Evolutionary conservation across 1,139 yeast species (phyloP).

Genomic region (Geotrichum siamense): DNA sequence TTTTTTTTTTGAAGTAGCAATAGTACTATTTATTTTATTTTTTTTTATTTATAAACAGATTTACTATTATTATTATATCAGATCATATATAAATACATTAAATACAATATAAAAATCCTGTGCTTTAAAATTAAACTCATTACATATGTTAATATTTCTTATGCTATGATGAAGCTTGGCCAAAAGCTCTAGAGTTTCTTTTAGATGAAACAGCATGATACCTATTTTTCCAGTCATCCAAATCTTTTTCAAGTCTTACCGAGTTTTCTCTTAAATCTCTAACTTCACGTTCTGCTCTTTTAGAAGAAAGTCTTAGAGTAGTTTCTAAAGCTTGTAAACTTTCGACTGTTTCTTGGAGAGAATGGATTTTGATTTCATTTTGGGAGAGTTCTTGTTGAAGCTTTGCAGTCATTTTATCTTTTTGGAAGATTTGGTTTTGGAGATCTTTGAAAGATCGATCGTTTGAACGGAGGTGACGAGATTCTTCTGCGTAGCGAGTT

Average conservation of each 20-base stretch:
- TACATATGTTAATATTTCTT: not conserved
- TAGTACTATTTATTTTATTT: too few relatives aligned
- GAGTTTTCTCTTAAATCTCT: constrained; percentile 49
- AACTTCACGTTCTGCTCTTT: constrained; percentile 44
- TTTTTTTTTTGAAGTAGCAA: too few relatives aligned
- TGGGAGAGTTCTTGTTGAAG: constrained; percentile 32
- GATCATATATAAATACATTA: not conserved
- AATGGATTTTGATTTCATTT: constrained; percentile 35
- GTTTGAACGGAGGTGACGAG: constrained; percentile 29
- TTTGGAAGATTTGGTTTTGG: constrained; percentile 25
- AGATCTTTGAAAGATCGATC: constrained; percentile 32
- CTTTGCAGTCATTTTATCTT: constrained; percentile 27
- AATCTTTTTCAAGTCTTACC: constrained; percentile 55
- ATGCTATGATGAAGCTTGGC: not conserved
- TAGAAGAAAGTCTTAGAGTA: constrained; percentile 38
- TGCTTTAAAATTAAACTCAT: too few relatives aligned
- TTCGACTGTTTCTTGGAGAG: constrained; percentile 37
- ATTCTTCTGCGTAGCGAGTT: constrained; percentile 32
- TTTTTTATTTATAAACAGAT: too few relatives aligned
- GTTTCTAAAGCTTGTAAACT: constrained; percentile 41
- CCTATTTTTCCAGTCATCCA: constrained; percentile 53
- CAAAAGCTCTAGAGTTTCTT: constrained; percentile 8
- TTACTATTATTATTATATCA: not conserved
- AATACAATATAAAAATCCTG: too few relatives aligned
- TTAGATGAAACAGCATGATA: constrained; percentile 22